These are phyloP conservation scores for Dipteronia sinensis DNA, from an alignment of 345 rosid genomes.

Conservation along the genomic window DNA sequence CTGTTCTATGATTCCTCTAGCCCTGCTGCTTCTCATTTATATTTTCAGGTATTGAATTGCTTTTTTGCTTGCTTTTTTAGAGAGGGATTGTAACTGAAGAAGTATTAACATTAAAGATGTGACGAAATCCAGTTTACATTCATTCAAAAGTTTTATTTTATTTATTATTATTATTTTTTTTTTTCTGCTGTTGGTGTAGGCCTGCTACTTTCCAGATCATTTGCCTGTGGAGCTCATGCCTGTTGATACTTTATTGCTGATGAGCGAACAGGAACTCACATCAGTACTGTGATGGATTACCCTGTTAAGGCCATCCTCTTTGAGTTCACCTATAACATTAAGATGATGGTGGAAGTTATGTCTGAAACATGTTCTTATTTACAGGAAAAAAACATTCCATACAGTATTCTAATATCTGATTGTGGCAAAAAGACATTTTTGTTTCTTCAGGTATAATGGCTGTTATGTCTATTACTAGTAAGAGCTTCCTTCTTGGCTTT, in stretches of 20 bases:
- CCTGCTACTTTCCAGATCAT: conserved; percentile 37
- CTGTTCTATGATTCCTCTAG: conserved; percentile 33
- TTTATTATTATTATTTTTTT: no score
- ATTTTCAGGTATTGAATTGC: conserved; percentile 35
- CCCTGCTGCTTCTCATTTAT: conserved; percentile 15
- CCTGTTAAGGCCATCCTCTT: conserved; percentile 41
- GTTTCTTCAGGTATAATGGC: conserved; percentile 40
- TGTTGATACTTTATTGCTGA: conserved; percentile 26
- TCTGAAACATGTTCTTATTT: conserved; percentile 31
- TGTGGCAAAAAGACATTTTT: conserved; percentile 32
- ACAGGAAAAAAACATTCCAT: conserved; percentile 25
- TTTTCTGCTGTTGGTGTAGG: conserved; percentile 26
- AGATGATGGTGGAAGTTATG: conserved; percentile 29
- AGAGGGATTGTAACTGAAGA: not conserved
- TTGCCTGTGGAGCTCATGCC: conserved; percentile 39
- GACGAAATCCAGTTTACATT: not conserved
- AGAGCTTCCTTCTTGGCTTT: not conserved
- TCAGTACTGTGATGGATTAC: conserved; percentile 31
- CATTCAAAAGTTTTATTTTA: not conserved
- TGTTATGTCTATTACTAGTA: not conserved
- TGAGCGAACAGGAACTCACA: conserved; percentile 18
- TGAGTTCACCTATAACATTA: conserved; percentile 21
- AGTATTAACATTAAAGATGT: not conserved
- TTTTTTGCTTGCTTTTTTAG: not conserved
- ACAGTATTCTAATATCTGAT: conserved; percentile 39